Base-by-base conservation (phyloP, 257 asterid species). In the Solanum arcanum region DNA sequence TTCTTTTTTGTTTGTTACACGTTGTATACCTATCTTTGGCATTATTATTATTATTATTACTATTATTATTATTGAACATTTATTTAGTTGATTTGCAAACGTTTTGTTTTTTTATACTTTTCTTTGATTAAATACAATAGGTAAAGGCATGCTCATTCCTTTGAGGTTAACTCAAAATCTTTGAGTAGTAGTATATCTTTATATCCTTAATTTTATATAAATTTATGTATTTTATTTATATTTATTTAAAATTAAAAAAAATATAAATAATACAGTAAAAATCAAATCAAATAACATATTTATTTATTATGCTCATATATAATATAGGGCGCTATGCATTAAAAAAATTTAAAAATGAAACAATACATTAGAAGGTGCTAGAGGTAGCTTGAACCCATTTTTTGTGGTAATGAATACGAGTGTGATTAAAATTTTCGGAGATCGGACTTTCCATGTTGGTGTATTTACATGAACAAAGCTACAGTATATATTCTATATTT, bases 181-280 rank as follows among this genome's bases (percentile, higher is more conserved):
- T 52, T 52, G 4, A 7, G 33, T 18, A 6, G 9, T 7, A 9
- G 62, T 52, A 21, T 52, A 9, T 52, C 1, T 33, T 52, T 6
- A 52, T 16, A 0, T 15, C 1, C 0, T 49, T 49, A 49, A 49
- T 49, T 49, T 49, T 5, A 0, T 49, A 49, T 49, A 14, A 49
- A 49, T 49, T 15, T 2, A 49, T 15, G 1, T 52, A 0, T 42
- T 42, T 16, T 52, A 0, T 18, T 2, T 6, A 1, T 52, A 0
- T 1, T 2, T 18, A 52, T 52, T 18, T 0, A 52, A 52, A 18
- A 0, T 6, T 15, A 0, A 18, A 52, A 18, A 27, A 7, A 9
- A 52, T 0, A 52, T 52, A 52, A 18, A 18, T 18, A 0, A 18
- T 7, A 52, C 1, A 18, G 10, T 21, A 2, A 56, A 10, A 10